Conservation (phyloP, 805 yeast species). For the Wickerhamiella brachini region DNA sequence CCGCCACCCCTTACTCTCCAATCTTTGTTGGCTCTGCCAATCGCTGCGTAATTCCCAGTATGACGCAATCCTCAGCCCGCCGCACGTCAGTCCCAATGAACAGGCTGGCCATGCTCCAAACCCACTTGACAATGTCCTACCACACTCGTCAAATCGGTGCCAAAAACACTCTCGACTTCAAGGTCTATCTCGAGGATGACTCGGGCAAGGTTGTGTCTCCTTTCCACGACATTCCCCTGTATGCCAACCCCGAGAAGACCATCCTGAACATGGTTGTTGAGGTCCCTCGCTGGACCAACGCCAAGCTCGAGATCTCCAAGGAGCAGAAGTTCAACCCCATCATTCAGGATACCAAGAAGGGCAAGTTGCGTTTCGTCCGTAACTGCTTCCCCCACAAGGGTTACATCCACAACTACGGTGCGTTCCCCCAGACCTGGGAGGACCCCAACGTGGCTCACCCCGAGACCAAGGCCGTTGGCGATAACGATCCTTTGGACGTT, state of each 20-base stretch:
- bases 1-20: neutral
- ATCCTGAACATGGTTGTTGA: constrained; percentile 86
- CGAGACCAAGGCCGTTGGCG: constrained; percentile 51
- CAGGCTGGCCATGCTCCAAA: constrained; percentile 9
- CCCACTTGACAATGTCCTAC: constrained; percentile 32
- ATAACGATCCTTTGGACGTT: constrained; percentile 90
- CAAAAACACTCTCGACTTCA: constrained; percentile 87
- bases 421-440: constrained; percentile 99
- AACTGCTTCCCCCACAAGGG: constrained; percentile 99
- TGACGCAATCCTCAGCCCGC: neutral
- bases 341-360: constrained; percentile 94
- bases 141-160: constrained; percentile 90
- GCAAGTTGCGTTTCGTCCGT: constrained; percentile 87
- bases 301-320: constrained; percentile 87
- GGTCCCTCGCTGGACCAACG: constrained; percentile 97
- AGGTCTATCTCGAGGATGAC: constrained; percentile 78
- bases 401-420: constrained; percentile 96
- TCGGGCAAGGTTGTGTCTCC: constrained; percentile 83
- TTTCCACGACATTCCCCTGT: constrained; percentile 87
- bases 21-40: neutral
- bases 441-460: constrained; percentile 52
- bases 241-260: constrained; percentile 85
- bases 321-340: constrained; percentile 81
- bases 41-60: neutral
- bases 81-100: constrained; percentile 2